Conservation (phyloP, 371 early-diverging fungal species). For the Encephalitozoon intestinalis region DNA sequence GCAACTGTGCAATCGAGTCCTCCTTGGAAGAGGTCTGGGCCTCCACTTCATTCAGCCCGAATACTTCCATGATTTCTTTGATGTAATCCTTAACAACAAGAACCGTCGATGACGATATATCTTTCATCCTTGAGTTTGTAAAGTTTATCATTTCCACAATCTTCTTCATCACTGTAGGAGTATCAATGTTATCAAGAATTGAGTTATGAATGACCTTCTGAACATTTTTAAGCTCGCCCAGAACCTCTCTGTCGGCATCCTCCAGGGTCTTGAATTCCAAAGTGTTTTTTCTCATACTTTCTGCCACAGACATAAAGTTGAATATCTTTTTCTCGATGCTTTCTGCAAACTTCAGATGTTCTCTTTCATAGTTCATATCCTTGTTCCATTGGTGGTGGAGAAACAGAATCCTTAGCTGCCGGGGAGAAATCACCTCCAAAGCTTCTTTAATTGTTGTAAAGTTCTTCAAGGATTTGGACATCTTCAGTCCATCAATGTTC, state of each 20-base stretch:
- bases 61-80: constrained; percentile 35
- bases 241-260: constrained; percentile 7
- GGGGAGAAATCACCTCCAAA: constrained; percentile 70
- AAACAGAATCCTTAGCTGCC: constrained; percentile 84
- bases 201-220: constrained; percentile 67
- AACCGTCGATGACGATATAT: neutral
- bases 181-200: constrained; percentile 84
- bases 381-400: constrained; percentile 79
- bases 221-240: neutral
- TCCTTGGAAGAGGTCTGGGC: neutral
- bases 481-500: constrained; percentile 92
- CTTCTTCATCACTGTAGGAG: constrained; percentile 70
- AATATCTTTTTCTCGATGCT: constrained; percentile 69
- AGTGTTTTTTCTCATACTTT: constrained; percentile 64
- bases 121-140: constrained; percentile 63
- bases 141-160: constrained; percentile 70
- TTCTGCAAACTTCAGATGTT: constrained; percentile 73
- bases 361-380: constrained; percentile 74
- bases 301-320: constrained; percentile 65
- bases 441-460: constrained; percentile 87
- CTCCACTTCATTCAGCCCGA: constrained; percentile 31
- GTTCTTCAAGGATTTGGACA: constrained; percentile 98
- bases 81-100: constrained; percentile 26
- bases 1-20: constrained; percentile 29
- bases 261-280: neutral